These are phyloP conservation scores for Mortierella sp. DNA, from an alignment of 371 early-diverging fungal genomes.

Conservation along the genomic window DNA sequence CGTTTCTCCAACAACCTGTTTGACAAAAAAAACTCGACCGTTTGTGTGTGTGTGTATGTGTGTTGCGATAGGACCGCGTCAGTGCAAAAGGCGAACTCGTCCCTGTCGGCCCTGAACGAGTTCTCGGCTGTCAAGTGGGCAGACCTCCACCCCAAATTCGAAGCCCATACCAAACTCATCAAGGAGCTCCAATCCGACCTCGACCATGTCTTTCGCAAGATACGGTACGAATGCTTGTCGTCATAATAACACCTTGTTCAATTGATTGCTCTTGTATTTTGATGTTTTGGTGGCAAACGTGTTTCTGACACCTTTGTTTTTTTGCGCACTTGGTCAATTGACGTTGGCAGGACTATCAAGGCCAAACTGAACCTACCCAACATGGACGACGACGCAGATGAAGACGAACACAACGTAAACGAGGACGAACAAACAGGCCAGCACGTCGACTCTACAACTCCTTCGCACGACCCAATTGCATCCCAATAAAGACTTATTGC, in stretches of 20 bases:
- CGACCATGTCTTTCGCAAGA: conserved; percentile 53
- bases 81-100: conserved; percentile 38
- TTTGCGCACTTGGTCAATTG: not conserved
- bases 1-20: too few relatives aligned
- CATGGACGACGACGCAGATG: conserved; percentile 22
- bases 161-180: conserved; percentile 47
- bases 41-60: not conserved
- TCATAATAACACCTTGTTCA: not conserved
- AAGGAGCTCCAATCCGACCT: conserved; percentile 44
- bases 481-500: not conserved
- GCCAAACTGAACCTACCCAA: conserved; percentile 42
- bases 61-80: conserved; percentile 32
- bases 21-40: not conserved
- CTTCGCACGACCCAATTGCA: not conserved
- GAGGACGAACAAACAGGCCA: not conserved
- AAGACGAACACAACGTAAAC: conserved; percentile 6
- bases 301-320: too few relatives aligned
- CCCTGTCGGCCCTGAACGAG: conserved; percentile 47
- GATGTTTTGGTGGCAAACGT: too few relatives aligned
- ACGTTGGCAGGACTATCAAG: conserved; percentile 19
- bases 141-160: conserved; percentile 46
- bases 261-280: not conserved
- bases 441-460: not conserved
- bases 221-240: conserved; percentile 17
- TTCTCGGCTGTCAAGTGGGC: conserved; percentile 54